A percentile compares a stretch with the other conserved stretches of the same genome.
These are phyloP conservation scores for Raffaelea deltoideospora DNA, from an alignment of 2,329 filamentous ascomycete genomes.

Conservation along the genomic window DNA sequence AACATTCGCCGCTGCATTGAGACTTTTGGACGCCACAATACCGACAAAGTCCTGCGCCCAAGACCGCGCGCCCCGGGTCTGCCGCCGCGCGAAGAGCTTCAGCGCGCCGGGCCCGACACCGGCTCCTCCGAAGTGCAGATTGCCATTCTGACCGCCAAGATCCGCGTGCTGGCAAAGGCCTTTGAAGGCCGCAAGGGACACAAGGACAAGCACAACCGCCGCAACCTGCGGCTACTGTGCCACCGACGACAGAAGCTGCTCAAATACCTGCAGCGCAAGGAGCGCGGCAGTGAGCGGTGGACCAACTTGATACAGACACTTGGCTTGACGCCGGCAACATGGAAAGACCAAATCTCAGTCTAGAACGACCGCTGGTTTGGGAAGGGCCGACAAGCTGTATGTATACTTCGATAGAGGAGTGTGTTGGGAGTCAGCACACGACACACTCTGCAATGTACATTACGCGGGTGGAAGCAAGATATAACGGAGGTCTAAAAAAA, in stretches of 20 bases:
- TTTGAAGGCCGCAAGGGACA: slow-evolving; percentile 52
- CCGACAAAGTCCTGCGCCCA: slow-evolving; percentile 53
- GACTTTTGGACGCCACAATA: slow-evolving; percentile 81
- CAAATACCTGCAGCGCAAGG: slow-evolving; percentile 74
- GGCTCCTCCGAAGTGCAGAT: slow-evolving; percentile 97
- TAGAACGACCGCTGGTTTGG: too few relatives aligned
- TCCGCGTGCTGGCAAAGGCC: slow-evolving; percentile 61
- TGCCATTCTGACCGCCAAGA: slow-evolving; percentile 88
- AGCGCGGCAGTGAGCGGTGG: slow-evolving; percentile 84
- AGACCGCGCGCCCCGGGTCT: slow-evolving; percentile 35
- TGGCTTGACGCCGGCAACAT: slow-evolving; percentile 75
- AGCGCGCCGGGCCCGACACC: slow-evolving; percentile 76
- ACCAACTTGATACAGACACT: slow-evolving; percentile 70
- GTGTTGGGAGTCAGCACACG: too few relatives aligned
- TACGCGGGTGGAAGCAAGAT: too few relatives aligned
- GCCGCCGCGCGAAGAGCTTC: slow-evolving; percentile 21
- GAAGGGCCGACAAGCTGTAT: too few relatives aligned
- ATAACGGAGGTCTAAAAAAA: too few relatives aligned
- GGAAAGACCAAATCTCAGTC: slow-evolving; percentile 76
- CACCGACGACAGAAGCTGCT: slow-evolving; percentile 83
- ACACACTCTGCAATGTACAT: too few relatives aligned
- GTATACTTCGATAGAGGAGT: too few relatives aligned
- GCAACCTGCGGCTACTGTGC: slow-evolving; percentile 71
- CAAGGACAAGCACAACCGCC: slow-evolving; percentile 88
- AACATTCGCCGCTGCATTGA: slow-evolving; percentile 78